Evolutionary conservation across 2,329 filamentous ascomycete species (phyloP), one percentile per base, ranked within the genome.

Genomic region (Aspergillus sp.): DNA sequence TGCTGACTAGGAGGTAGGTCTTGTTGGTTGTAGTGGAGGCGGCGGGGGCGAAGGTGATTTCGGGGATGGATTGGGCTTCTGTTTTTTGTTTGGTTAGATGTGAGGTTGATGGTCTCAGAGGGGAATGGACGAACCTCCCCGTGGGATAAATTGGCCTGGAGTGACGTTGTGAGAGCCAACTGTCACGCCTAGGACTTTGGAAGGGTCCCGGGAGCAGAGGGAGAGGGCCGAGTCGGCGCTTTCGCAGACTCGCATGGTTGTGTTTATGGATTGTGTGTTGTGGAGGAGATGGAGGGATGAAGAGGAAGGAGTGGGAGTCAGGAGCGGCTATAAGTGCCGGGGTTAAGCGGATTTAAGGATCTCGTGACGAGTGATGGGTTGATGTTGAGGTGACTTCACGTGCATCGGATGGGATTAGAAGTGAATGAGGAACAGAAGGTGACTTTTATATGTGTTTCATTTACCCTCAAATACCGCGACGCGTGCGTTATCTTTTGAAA

Each of bases 171-270:
- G 41, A 10, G 64, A 52, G 6, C 59, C 59, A 15, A 68, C 43
- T 9, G 42, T 60, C 41, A 70, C 44, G n/a, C 57, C 60, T 3
- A 70, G 54, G 12, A 66, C 20, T 43, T 68, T 69, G 39, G 65
- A 60, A 10, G 55, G 49, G 41, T 69, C 63, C 10, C 53, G 56
- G 41, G 66, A 52, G 44, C 63, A 60, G 32, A 61, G 55, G 17
- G 57, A 48, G 27, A 65, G 45, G 25, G 33, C 33, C 7, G 13
- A 4, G 15, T 35, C 33, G 33, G 10, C 33, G 3, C 33, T 35
- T 35, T 35, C 5, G 33, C 33, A n/a, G n/a, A 17, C 13, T 35
- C 13, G 33, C 33, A 35, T 35, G n/a, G 15, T 35, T 30, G 25
- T 4, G 25, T 30, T 30, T 9, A 12, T 30, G 10, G 25, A 22